Base-by-base conservation (phyloP, 306 rosid genomes). In the Dalbergia oliveri region DNA sequence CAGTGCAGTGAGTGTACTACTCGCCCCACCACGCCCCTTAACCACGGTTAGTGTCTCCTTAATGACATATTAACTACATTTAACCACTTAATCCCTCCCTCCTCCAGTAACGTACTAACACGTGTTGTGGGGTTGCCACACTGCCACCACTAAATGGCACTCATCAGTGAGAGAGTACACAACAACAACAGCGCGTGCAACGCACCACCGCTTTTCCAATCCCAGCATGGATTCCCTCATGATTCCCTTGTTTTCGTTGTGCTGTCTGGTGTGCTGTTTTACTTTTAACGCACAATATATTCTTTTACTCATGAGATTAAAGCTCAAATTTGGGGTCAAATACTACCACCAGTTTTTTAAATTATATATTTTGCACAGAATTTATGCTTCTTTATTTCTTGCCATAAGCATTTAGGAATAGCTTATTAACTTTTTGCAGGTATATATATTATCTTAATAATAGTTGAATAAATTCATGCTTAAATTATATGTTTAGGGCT, bases 31-130 rank as follows among this genome's bases (percentile, higher is more conserved):
- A 9, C 34, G 6, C 13, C 39, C 23, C 72, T 84, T 76, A 83
- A 83, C 89, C 69, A 64, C 0, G 73, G 82, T 86, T 82, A 69
- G 47, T 75, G 43, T 78, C 11, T 35, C 31, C 72, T 51, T 67
- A 78, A 73, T 68, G 9, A 54, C 4, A 14, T 9, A 64, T 76
- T 84, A 70, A 76, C 53, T 37, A 1, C 35, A 26, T 59, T 34
- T 11, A 19, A 60, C 1, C 3, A 49, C 59, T 37, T 37, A 37
- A 37, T 37, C 21, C 19, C 10, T 11, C 53, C 41, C 5, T 15
- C 5, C 47, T 57, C 73, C 31, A 58, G 39, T 47, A 47, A 47
- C 68, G 14, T 33, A 58, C 21, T 47, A 47, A 11, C 68, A 34
- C 15, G n/a, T 44, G 12, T 15, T 35, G 68, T 14, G 12, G n/a